Conservation (phyloP, 2,329 filamentous ascomycete genomes). For the Cryphonectria naterciae region DNA sequence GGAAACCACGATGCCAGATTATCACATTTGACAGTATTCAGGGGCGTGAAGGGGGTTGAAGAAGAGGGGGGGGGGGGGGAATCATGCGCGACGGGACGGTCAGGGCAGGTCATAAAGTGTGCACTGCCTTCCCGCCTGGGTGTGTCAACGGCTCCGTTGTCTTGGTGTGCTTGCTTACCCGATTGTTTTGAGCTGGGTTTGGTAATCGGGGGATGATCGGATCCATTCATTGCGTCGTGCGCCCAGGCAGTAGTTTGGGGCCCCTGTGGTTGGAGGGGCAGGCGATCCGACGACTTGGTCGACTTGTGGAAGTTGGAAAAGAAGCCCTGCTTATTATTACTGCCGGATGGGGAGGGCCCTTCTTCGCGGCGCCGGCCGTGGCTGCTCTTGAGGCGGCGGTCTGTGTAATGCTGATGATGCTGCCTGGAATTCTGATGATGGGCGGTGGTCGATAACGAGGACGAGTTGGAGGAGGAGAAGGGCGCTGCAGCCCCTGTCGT, state of each 20-base stretch:
- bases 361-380: slow-evolving; percentile 42
- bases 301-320: slow-evolving; percentile 56
- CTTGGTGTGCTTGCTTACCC: slow-evolving; percentile 34
- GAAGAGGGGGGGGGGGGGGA: not conserved
- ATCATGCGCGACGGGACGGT: not conserved
- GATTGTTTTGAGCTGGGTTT: slow-evolving; percentile 39
- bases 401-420: slow-evolving; percentile 36
- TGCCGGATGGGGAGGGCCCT: slow-evolving; percentile 46
- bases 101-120: not conserved
- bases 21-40: not conserved
- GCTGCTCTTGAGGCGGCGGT: slow-evolving; percentile 31
- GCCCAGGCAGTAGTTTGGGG: slow-evolving; percentile 28
- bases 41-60: too few relatives aligned
- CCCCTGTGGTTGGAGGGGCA: slow-evolving; percentile 31
- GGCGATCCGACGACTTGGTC: slow-evolving; percentile 46
- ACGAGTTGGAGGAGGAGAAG: not conserved
- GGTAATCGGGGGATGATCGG: slow-evolving; percentile 36
- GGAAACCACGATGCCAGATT: not conserved
- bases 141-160: slow-evolving; percentile 3
- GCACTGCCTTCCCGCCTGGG: not conserved
- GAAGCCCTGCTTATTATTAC: slow-evolving; percentile 53
- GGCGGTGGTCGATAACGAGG: not conserved
- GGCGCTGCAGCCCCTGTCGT: slow-evolving; percentile 36
- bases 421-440: slow-evolving; percentile 28
- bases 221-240: slow-evolving; percentile 29